A percentile compares a stretch with the other conserved stretches of the same genome.
These are phyloP conservation scores for Hippophae tibetana DNA, from an alignment of 306 rosid species.

Conservation along the genomic window DNA sequence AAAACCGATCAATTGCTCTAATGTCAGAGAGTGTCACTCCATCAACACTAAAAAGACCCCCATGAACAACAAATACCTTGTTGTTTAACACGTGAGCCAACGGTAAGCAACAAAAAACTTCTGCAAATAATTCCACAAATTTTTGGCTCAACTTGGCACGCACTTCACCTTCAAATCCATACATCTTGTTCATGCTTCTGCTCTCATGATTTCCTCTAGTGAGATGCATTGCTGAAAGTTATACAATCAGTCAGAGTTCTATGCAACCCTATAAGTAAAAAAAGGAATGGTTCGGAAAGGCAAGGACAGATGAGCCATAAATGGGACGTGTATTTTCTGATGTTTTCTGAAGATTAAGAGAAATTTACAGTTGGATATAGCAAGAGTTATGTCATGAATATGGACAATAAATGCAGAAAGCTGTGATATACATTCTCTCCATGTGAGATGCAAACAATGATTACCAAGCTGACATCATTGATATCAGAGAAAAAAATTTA, in stretches of 20 bases:
- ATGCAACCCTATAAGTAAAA: too few relatives aligned
- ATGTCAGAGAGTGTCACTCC: constrained; percentile 88
- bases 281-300: too few relatives aligned
- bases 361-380: too few relatives aligned
- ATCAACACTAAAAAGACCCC: constrained; percentile 96
- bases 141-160: constrained; percentile 76
- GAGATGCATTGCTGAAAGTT: constrained; percentile 73
- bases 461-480: too few relatives aligned
- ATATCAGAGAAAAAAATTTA: too few relatives aligned
- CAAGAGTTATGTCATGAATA: too few relatives aligned
- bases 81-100: constrained; percentile 81
- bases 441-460: too few relatives aligned
- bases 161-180: constrained; percentile 99
- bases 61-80: constrained; percentile 90
- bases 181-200: constrained; percentile 98
- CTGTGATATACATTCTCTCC: too few relatives aligned
- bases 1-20: constrained; percentile 81
- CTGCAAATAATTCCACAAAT: constrained; percentile 93
- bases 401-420: too few relatives aligned
- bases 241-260: constrained; percentile 3
- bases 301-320: too few relatives aligned
- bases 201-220: constrained; percentile 98
- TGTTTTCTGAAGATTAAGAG: too few relatives aligned
- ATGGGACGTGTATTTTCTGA: too few relatives aligned
- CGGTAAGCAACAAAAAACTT: constrained; percentile 89